Evolutionary conservation across 2,329 filamentous ascomycete genomes (phyloP).

Genomic region (Didymella keratinophila): DNA sequence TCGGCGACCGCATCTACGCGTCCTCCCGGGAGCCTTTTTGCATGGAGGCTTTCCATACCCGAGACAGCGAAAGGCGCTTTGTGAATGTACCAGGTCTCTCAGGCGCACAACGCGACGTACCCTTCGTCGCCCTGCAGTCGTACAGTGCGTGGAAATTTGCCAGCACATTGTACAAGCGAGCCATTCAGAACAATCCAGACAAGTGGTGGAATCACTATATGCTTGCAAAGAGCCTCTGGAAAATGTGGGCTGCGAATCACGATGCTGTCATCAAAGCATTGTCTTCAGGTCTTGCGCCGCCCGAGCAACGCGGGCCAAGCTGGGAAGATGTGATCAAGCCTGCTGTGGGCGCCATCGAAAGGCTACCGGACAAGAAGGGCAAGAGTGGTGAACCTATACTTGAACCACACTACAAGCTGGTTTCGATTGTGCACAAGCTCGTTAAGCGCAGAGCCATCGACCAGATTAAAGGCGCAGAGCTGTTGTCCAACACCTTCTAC

Average conservation of each 20-base stretch:
- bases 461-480: slow-evolving; percentile 58
- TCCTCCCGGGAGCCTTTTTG: slow-evolving; percentile 72
- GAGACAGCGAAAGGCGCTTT: slow-evolving; percentile 67
- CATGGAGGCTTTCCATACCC: slow-evolving; percentile 70
- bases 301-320: slow-evolving; percentile 33
- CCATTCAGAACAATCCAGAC: slow-evolving; percentile 65
- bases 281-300: slow-evolving; percentile 38
- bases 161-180: slow-evolving; percentile 66
- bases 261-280: slow-evolving; percentile 45
- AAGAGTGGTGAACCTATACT: slow-evolving; percentile 77
- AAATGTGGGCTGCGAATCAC: slow-evolving; percentile 66
- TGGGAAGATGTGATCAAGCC: slow-evolving; percentile 62
- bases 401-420: slow-evolving; percentile 91
- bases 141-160: slow-evolving; percentile 73
- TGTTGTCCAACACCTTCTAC: slow-evolving; percentile 63
- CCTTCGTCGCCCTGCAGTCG: slow-evolving; percentile 65
- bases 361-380: slow-evolving; percentile 67
- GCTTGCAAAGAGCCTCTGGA: slow-evolving; percentile 76
- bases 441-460: slow-evolving; percentile 62
- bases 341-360: slow-evolving; percentile 67
- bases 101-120: slow-evolving; percentile 63
- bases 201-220: slow-evolving; percentile 74
- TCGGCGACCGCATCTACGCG: slow-evolving; percentile 72
- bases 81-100: slow-evolving; percentile 59
- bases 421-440: slow-evolving; percentile 82